Evolutionary conservation across 2,329 filamentous ascomycete genomes (phyloP), one percentile per base, ranked within the genome.

Genomic region (Rhytidhysteron rufulum): DNA sequence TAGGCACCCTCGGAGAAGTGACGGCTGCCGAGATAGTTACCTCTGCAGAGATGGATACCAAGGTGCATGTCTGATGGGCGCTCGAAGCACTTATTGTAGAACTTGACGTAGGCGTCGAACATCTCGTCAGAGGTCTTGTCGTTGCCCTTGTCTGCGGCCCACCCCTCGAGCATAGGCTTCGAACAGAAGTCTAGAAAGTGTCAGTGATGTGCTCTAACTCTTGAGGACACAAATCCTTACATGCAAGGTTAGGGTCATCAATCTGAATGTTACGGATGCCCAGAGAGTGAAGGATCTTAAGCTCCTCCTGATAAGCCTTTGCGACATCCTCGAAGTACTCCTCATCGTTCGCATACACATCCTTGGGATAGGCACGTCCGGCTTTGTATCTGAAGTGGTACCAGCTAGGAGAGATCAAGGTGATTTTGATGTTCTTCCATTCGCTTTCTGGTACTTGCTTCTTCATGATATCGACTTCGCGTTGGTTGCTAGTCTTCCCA

Each of bases 71-170:
- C 85, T 2, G 71, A 61, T 0, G 85, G 83, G 1, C 79, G 68
- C 53, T 62, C 69, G 56, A 87, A 73, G 54, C 75, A 79, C 62
- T 85, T 81, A 61, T 89, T 89, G 73, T 89, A 89, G 49, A 87
- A 78, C 45, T 76, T 72, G 61, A 90, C 85, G 66, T 90, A 90
- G 20, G 82, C 78, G 51, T 87, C 82, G 17, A 90, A 77, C 32
- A 88, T 79, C 50, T 83, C 80, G 34, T 86, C 83, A 5, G 84
- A 78, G 1, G 78, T 78, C 61, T 81, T 79, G 39, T 77, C 77
- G 59, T 89, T 88, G 53, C 81, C 74, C 34, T 74, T 66, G 58
- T 88, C 85, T 11, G 76, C 75, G 39, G 78, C 51, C 62, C 62
- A 65, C 31, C 62, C 62, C 16, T 58, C 59, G 41, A 65, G 43